Base-by-base conservation (phyloP, 495 filamentous ascomycete species). In the Aspergillus nidulans region DNA sequence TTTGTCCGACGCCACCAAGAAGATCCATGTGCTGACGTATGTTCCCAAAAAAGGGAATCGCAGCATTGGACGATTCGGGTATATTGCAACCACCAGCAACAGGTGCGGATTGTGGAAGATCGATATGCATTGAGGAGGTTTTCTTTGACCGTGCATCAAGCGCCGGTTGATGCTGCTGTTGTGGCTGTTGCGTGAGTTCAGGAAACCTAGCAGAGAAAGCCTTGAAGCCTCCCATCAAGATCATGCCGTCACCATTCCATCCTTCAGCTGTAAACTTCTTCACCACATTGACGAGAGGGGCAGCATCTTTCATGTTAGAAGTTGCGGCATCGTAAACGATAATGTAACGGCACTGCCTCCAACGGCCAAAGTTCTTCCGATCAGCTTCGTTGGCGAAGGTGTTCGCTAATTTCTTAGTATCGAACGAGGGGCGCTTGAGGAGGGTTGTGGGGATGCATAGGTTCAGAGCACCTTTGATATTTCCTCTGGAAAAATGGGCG, bases 1-100 rank as follows among this genome's bases (percentile, higher is more conserved):
- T 85, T 63, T 96, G 92, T 0, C 94, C 94, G 39, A 98, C 94
- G 21, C 94, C 94, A 50, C 88, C 92, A 43, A 96, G 84, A 38
- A 98, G 71, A 65, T 98, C 94, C 84, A 96, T 94, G 57, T 98
- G 95, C 69, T 97, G 94, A 24, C 95, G 82, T 60, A 98, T 97
- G 57, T 96, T 97, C 52, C 83, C 82, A 71, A 97, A 98, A 70
- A 98, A 97, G 0, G 95, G 92, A 62, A 95, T 96, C 13, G 82
- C 78, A 2, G 83, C 79, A 52, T 78, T 77, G 51, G 85, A 78
- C 19, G 80, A 77, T 20, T 78, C 75, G 13, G 94, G 94, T 65
- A 98, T 80, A 52, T 84, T 78, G 63, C 95, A 96, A 1, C 94
- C 95, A 43, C 92, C 92, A 55, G 87, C 85, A 12, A 96, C 85